Conservation (phyloP, 2,329 filamentous ascomycete genomes). For the Harringtonia aguacate region DNA sequence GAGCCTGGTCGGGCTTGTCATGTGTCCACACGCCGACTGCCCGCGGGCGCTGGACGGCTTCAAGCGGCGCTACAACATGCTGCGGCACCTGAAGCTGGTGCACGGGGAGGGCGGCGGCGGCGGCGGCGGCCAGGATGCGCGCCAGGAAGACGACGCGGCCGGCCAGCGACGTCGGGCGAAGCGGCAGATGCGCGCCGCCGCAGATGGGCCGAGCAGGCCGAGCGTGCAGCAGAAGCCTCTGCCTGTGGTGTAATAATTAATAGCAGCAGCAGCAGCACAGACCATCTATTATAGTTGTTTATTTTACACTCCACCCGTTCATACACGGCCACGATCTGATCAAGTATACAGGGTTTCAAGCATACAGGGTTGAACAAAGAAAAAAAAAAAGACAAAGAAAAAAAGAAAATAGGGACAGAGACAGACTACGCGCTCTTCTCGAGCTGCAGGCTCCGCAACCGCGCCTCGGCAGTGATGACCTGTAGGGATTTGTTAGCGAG, state of each 20-base stretch:
- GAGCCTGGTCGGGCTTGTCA: not conserved
- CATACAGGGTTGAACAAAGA: no score
- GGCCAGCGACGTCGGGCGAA: no score
- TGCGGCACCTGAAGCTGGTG: conserved; percentile 31
- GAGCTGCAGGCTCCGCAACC: conserved; percentile 76
- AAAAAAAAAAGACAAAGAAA: not conserved
- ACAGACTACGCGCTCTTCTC: conserved; percentile 38
- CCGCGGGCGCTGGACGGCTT: conserved; percentile 25
- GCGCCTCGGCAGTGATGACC: conserved; percentile 84
- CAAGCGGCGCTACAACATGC: conserved; percentile 21
- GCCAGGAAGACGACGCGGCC: no score
- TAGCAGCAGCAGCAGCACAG: no score
- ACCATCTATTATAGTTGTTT: no score
- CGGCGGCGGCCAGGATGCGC: no score
- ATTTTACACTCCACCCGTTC: conserved; percentile 1
- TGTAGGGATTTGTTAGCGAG: conserved; percentile 21
- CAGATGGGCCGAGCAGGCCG: no score
- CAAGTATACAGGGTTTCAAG: no score
- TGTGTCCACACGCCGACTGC: conserved; percentile 23
- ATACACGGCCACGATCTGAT: not conserved
- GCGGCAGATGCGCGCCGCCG: no score
- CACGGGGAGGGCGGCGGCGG: conserved; percentile 21
- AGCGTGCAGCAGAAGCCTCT: no score
- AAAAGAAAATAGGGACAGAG: not conserved
- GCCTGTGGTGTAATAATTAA: no score